Base-by-base conservation (phyloP, 2,329 filamentous ascomycete genomes). In the Onygenales sp. region DNA sequence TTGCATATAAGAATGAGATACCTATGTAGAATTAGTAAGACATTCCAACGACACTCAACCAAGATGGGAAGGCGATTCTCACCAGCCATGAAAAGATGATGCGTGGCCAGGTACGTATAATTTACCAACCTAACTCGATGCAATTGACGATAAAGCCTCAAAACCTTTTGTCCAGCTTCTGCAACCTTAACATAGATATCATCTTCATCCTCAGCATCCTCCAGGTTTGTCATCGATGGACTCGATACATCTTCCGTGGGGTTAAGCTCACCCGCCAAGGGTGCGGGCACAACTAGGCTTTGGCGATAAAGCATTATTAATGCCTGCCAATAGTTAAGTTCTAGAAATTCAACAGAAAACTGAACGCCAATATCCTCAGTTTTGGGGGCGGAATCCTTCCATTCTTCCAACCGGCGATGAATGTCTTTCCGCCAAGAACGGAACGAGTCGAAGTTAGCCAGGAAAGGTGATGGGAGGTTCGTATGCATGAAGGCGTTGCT, bases 271-370 rank as follows among this genome's bases (percentile, higher is more conserved):
- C 84, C 84, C 52, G 91, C 88, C 54, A 97, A 83, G 63, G 90
- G 83, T 42, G 86, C 82, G 0, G 92, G 92, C 14, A 95, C 88
- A 48, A 88, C 86, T 56, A 95, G 71, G 67, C 90, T 93, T 69
- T 95, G 92, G 52, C 92, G 80, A 67, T 97, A 97, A 17, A 97
- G 80, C 85, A 96, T 90, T 60, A 96, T 94, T 56, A 97, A 84
- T 3, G 90, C 89, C 67, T 96, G 92, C 91, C 92, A 97, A 70
- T 97, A 97, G 68, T 97, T 97, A 56, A 97, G 78, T 62, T 96
- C 89, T 4, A 96, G 72, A 62, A 97, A 95, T 53, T 95, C 86
- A 1, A 88, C 84, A 0, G 87, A 90, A 67, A 97, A 97, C 3
- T 83, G 83, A 2, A 97, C 93, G 1, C 91, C 91, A 0, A 88